phyloP scores from a whole-genome alignment of 345 rosid genomes.

The Salix dunnii region DNA sequence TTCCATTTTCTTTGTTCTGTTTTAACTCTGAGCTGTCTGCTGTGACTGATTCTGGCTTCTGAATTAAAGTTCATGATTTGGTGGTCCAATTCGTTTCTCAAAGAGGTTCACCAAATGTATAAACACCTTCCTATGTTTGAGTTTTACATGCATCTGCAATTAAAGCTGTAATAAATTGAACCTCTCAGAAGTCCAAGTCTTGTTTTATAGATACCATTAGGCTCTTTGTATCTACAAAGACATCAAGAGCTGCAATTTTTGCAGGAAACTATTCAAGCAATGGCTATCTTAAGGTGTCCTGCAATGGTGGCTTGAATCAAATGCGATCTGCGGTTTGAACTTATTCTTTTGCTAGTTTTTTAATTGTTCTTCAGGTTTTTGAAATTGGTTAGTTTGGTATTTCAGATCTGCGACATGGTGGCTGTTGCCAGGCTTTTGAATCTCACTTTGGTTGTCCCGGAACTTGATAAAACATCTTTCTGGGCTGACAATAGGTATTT shows the following conservation, averaged over 20 bases:
- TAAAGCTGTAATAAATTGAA: neutral
- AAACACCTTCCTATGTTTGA: neutral
- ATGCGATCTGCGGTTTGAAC: conserved; percentile 87
- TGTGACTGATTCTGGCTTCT: conserved; percentile 1
- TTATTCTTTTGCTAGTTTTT: conserved; percentile 26
- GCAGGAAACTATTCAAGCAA: conserved; percentile 80
- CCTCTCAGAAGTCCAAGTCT: neutral
- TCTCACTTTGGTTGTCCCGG: conserved; percentile 91
- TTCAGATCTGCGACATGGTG: conserved; percentile 93
- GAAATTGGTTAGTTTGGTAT: conserved; percentile 18
- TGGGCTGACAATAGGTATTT: conserved; percentile 96
- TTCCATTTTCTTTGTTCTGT: neutral
- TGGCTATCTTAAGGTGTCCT: conserved; percentile 78
- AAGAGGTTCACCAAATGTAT: neutral
- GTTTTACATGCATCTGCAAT: neutral
- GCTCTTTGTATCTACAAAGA: neutral
- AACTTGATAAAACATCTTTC: conserved; percentile 93
- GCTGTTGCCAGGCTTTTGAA: conserved; percentile 80
- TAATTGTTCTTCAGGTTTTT: conserved; percentile 8
- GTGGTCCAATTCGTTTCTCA: neutral
- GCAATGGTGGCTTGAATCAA: conserved; percentile 94
- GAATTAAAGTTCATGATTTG: conserved; percentile 1
- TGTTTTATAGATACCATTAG: neutral
- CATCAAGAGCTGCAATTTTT: conserved; percentile 4
- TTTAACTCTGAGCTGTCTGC: neutral